Evolutionary conservation across 352 stramenopile species (phyloP), one percentile per base, ranked within the genome.

Genomic region (Bremia lactucae): DNA sequence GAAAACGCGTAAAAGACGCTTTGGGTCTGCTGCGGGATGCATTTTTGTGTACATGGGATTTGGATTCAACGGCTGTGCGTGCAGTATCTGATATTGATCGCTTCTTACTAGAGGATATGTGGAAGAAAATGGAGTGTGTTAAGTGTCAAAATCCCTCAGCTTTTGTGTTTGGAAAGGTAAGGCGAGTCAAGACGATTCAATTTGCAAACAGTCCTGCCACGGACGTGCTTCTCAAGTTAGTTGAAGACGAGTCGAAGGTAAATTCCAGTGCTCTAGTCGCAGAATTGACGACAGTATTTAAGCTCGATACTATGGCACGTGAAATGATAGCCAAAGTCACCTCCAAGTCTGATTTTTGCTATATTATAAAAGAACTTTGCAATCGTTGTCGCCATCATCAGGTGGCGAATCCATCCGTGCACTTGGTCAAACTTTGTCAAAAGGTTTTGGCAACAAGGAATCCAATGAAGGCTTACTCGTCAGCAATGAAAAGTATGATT

Each of bases 401-500:
- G 74, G 77, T 87, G 13, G 74, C 77, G 2, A 90, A 90, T 46
- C 74, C 77, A 10, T 90, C 77, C 11, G 74, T 90, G 14, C 74
- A 87, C 47, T 74, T 87, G 36, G 71, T 90, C 2, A 86, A 87
- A 58, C 62, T 90, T 4, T 83, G 70, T 19, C 69, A 90, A 40
- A 80, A 87, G 55, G 67, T 75, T 0, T 43, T 78, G 23, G 77
- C 77, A 6, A 73, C 65, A 31, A 73, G 71, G 28, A 82, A 87
- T 42, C 77, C 77, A 8, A 85, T 80, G 49, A 86, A 83, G 50
- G 75, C 72, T 16, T 90, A 87, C 53, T 90, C 77, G 13, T 83
- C 68, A 10, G 70, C 69, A 13, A 90, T 90, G 77, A 90, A 87
- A 55, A 85, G 75, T 31, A 86, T 87, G 72, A 87, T 90, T 58